Evolutionary conservation across 164 flowering plant genomes (phyloP).

Genomic region (Macadamia integrifolia): DNA sequence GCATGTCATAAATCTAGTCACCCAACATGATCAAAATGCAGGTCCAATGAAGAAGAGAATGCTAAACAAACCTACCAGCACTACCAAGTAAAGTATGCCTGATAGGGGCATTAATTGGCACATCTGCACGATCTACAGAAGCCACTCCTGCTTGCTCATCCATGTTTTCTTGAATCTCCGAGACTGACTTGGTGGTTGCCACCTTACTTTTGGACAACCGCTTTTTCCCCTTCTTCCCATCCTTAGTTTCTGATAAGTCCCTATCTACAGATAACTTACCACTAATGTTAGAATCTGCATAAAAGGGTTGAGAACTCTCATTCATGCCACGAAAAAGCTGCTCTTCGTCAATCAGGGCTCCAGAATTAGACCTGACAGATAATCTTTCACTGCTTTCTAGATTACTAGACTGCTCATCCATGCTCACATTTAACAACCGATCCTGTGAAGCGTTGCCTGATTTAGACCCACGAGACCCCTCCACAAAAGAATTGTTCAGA

Average conservation of each 20-base stretch:
- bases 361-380: slow-evolving; percentile 33
- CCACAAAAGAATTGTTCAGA: slow-evolving; percentile 27
- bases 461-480: slow-evolving; percentile 36
- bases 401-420: slow-evolving; percentile 25
- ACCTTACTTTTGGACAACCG: slow-evolving; percentile 22
- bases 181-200: slow-evolving; percentile 17
- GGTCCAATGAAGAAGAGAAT: background rate
- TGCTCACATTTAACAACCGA: slow-evolving; percentile 17
- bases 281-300: slow-evolving; percentile 13
- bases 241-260: slow-evolving; percentile 32
- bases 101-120: slow-evolving; percentile 26
- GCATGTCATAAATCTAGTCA: background rate
- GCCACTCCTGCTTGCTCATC: slow-evolving; percentile 25
- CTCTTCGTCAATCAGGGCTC: slow-evolving; percentile 25
- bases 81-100: slow-evolving; percentile 37
- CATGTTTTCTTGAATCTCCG: slow-evolving; percentile 26
- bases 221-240: slow-evolving; percentile 31
- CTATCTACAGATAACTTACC: slow-evolving; percentile 20
- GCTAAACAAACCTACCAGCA: slow-evolving; percentile 26
- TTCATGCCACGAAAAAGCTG: slow-evolving; percentile 14
- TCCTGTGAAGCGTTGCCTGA: slow-evolving; percentile 25
- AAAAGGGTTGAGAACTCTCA: slow-evolving; percentile 16
- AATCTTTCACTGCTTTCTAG: slow-evolving; percentile 31
- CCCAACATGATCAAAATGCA: background rate
- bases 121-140: slow-evolving; percentile 28